Percentiles rank a stretch among this genome's conserved stretches.
These are phyloP conservation scores for Fusarium verticillioides DNA, from an alignment of 2,329 filamentous ascomycete species.

Conservation along the genomic window DNA sequence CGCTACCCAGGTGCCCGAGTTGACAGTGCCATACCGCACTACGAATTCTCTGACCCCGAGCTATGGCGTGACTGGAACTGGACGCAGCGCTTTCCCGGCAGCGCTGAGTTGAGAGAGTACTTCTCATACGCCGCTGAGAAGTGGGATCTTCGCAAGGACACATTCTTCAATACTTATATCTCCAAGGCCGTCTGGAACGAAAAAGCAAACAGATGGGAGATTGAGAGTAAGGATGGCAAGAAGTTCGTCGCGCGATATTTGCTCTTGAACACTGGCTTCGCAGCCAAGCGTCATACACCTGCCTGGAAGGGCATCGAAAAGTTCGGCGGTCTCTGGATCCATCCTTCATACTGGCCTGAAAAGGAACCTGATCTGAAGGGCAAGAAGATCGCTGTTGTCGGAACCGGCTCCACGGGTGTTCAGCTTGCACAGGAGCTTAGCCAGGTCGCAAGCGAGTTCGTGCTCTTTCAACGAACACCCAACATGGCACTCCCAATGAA, in stretches of 20 bases:
- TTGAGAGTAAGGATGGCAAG: background rate
- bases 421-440: background rate
- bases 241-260: background rate
- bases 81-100: background rate
- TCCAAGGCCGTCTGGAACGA: slow-evolving; percentile 11
- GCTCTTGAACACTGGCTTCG: background rate
- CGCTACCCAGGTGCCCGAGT: background rate
- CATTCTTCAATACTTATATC: slow-evolving; percentile 51
- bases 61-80: background rate
- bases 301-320: background rate
- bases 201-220: background rate
- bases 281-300: background rate
- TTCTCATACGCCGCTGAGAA: slow-evolving; percentile 2
- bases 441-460: background rate
- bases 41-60: background rate
- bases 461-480: background rate
- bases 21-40: background rate
- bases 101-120: background rate
- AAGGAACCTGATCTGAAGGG: background rate
- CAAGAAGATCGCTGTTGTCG: background rate
- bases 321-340: background rate
- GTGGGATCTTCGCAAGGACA: slow-evolving; percentile 29
- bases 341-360: background rate
- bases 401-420: background rate
- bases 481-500: background rate